Conservation (phyloP, 768 basidiomycete species). For the Leccinum barrowsii region DNA sequence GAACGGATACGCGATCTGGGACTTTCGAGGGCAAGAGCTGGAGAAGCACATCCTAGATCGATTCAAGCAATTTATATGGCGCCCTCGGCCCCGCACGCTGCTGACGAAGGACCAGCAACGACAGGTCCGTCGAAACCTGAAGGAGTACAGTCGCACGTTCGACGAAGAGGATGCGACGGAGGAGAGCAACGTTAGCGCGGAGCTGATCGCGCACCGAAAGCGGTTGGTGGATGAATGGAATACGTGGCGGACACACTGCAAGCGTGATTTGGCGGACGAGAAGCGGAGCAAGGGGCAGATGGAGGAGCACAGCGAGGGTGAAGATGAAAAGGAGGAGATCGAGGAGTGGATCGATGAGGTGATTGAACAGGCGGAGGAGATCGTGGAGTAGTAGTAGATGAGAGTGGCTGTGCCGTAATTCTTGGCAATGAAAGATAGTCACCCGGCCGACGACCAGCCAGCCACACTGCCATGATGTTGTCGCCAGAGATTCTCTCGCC, state of each 20-base stretch:
- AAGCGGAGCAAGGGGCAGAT: conserved; percentile 39
- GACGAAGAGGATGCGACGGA: conserved; percentile 97
- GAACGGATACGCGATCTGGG: conserved; percentile 95
- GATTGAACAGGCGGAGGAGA: conserved; percentile 82
- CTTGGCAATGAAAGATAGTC: neutral
- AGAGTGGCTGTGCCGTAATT: conserved; percentile 23
- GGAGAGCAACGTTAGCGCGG: conserved; percentile 91
- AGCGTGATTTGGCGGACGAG: conserved; percentile 61
- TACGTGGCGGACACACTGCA: conserved; percentile 82
- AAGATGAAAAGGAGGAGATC: conserved; percentile 78
- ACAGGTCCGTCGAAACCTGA: conserved; percentile 80
- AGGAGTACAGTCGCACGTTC: conserved; percentile 87
- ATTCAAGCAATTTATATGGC: conserved; percentile 99
- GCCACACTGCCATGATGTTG: conserved; percentile 25
- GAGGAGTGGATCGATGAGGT: conserved; percentile 94
- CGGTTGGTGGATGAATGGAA: conserved; percentile 98
- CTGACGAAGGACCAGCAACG: conserved; percentile 86
- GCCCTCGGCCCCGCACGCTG: conserved; percentile 88
- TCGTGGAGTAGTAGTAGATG: conserved; percentile 40
- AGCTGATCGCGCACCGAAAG: conserved; percentile 85
- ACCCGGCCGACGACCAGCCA: neutral
- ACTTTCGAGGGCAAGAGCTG: conserved; percentile 96
- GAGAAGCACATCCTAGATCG: conserved; percentile 84
- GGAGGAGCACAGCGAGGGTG: conserved; percentile 35
- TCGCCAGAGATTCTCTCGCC: conserved; percentile 27